Evolutionary conservation across 176 grass and related monocot genomes (phyloP).

Genomic region (Pontederia paniculata): DNA sequence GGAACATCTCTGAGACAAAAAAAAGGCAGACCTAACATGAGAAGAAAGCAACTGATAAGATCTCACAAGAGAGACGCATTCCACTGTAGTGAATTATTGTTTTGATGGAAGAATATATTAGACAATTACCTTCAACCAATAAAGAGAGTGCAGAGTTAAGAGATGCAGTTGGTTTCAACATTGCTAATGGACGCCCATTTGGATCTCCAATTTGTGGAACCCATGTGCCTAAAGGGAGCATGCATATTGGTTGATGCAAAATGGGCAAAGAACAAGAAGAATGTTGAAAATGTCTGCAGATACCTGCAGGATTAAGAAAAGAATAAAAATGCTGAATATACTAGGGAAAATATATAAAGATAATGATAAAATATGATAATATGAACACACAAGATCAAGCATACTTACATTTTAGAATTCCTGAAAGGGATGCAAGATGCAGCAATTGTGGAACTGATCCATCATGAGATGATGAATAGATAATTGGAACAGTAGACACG

Average conservation of each 20-base stretch:
- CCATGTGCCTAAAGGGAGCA: slow-evolving; percentile 62
- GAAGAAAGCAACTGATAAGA: background rate
- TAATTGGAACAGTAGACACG: slow-evolving; percentile 70
- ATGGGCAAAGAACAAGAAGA: slow-evolving; percentile 33
- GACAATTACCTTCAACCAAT: slow-evolving; percentile 62
- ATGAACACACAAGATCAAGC: background rate
- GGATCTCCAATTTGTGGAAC: slow-evolving; percentile 47
- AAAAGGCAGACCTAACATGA: too few relatives aligned
- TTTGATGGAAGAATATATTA: slow-evolving; percentile 7
- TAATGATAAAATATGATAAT: background rate
- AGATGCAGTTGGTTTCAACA: slow-evolving; percentile 53
- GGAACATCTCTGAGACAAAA: too few relatives aligned
- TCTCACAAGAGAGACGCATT: background rate
- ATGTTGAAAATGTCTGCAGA: slow-evolving; percentile 59
- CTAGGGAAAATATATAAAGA: background rate
- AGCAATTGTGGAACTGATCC: slow-evolving; percentile 45
- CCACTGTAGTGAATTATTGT: slow-evolving; percentile 6
- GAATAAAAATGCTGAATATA: slow-evolving; percentile 16
- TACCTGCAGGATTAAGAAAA: slow-evolving; percentile 41
- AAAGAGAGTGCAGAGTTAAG: slow-evolving; percentile 74
- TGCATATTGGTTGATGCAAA: slow-evolving; percentile 41
- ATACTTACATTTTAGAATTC: slow-evolving; percentile 55
- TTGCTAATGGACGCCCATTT: slow-evolving; percentile 53
- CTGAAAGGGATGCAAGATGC: slow-evolving; percentile 57
- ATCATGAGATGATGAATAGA: slow-evolving; percentile 26